Evolutionary conservation across 1,139 yeast genomes (phyloP).

Genomic region (Geotrichum reessii): DNA sequence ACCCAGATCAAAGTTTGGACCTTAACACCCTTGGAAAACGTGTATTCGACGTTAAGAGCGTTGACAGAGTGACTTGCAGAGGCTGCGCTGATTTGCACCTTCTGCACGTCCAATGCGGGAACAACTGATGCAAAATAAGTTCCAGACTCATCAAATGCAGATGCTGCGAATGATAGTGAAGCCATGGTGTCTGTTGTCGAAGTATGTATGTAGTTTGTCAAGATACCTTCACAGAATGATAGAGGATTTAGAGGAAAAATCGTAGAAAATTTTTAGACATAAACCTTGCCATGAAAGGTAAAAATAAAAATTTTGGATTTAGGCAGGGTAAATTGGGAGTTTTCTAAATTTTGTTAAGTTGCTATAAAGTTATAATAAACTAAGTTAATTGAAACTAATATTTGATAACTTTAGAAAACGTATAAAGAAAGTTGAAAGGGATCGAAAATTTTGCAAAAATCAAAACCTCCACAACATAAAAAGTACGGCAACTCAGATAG

Average conservation of each 20-base stretch:
- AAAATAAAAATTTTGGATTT: neutral
- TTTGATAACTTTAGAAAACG: neutral
- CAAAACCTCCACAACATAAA: neutral
- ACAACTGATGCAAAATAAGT: conserved; percentile 60
- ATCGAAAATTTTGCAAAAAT: neutral
- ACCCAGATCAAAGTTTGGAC: conserved; percentile 58
- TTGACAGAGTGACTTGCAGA: conserved; percentile 14
- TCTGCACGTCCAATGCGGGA: conserved; percentile 68
- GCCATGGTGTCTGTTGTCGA: neutral
- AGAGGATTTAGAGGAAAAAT: neutral
- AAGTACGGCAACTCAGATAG: neutral
- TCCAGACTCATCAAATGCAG: conserved; percentile 51
- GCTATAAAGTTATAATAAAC: neutral
- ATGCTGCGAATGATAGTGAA: conserved; percentile 26
- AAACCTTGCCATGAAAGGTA: neutral
- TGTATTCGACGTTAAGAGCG: conserved; percentile 24
- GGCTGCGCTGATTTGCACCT: conserved; percentile 46
- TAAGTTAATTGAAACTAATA: neutral
- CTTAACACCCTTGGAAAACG: conserved; percentile 51
- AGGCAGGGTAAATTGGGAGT: neutral
- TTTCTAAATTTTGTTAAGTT: neutral
- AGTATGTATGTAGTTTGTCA: neutral
- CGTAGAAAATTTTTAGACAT: neutral
- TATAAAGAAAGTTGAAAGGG: neutral
- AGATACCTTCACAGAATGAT: neutral